A percentile compares a stretch with the other conserved stretches of the same genome.
phyloP scores from a whole-genome alignment of 805 yeast genomes.

The Hanseniaspora meyeri region DNA sequence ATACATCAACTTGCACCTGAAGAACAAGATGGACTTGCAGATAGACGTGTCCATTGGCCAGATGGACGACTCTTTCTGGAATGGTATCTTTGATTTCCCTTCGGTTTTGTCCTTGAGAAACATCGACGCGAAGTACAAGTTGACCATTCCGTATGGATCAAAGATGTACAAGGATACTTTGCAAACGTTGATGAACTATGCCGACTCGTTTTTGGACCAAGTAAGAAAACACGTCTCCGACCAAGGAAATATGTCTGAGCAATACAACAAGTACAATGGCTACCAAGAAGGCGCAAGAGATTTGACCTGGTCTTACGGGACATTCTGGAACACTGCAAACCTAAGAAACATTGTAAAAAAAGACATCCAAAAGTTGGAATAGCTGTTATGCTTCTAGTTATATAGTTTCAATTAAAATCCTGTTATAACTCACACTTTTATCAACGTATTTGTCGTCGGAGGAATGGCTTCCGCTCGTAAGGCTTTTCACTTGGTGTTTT shows the following conservation, averaged over 20 bases:
- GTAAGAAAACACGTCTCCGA: constrained; percentile 13
- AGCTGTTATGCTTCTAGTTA: no score
- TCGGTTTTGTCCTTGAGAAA: not conserved
- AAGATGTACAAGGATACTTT: constrained; percentile 37
- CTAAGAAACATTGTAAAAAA: constrained; percentile 37
- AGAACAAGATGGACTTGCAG: constrained; percentile 1
- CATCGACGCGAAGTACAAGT: not conserved
- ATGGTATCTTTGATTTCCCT: not conserved
- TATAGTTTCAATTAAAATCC: no score
- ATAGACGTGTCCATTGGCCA: not conserved
- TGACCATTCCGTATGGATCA: constrained; percentile 23
- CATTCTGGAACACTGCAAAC: constrained; percentile 57
- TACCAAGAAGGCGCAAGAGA: constrained; percentile 77
- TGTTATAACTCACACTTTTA: no score
- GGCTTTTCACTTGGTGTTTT: no score
- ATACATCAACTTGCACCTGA: constrained; percentile 2
- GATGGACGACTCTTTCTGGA: not conserved
- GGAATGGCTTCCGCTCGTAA: no score
- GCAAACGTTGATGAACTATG: constrained; percentile 37
- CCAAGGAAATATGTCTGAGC: constrained; percentile 73
- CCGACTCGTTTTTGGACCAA: constrained; percentile 36
- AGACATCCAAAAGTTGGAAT: not conserved
- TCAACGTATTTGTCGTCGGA: no score
- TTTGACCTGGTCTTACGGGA: constrained; percentile 83
- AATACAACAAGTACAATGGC: constrained; percentile 69